Percentiles rank a stretch among this genome's conserved stretches.
phyloP scores from a whole-genome alignment of 805 yeast species.

The Candida xyloterini region DNA sequence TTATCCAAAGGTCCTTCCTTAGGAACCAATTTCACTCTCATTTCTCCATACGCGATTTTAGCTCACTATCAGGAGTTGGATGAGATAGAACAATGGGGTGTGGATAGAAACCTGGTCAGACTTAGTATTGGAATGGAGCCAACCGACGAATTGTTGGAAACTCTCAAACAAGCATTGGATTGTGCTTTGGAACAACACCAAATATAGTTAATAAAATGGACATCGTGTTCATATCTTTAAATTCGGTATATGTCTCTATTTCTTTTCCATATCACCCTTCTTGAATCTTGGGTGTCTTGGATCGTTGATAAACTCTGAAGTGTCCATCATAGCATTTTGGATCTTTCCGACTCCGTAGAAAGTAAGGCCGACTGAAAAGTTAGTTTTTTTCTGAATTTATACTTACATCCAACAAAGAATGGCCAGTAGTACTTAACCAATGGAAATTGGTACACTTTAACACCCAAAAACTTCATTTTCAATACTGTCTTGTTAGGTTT shows the following conservation, averaged over 20 bases:
- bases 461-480: conserved; percentile 33
- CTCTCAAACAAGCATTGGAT: conserved; percentile 52
- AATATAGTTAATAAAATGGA: conserved; percentile 10
- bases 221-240: conserved; percentile 13
- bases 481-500: conserved; percentile 1
- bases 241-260: conserved; percentile 20
- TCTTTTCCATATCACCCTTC: conserved; percentile 33
- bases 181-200: conserved; percentile 38
- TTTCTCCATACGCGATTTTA: conserved; percentile 84
- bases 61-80: conserved; percentile 84
- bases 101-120: conserved; percentile 72
- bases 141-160: conserved; percentile 48
- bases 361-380: conserved; percentile 45
- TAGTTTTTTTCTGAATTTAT: conserved; percentile 8
- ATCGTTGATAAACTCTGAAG: conserved; percentile 84
- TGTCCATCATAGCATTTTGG: conserved; percentile 63
- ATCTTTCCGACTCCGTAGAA: conserved; percentile 70
- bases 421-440: conserved; percentile 79
- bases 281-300: conserved; percentile 93
- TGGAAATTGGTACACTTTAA: conserved; percentile 36
- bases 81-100: conserved; percentile 77
- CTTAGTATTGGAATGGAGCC: conserved; percentile 86
- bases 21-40: conserved; percentile 85
- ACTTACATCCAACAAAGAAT: conserved; percentile 78
- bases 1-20: conserved; percentile 87